Percentiles rank a stretch among this genome's conserved stretches.
Evolutionary conservation across 108 stramenopile species (phyloP).

Genomic region (Discostella pseudostelligera): DNA sequence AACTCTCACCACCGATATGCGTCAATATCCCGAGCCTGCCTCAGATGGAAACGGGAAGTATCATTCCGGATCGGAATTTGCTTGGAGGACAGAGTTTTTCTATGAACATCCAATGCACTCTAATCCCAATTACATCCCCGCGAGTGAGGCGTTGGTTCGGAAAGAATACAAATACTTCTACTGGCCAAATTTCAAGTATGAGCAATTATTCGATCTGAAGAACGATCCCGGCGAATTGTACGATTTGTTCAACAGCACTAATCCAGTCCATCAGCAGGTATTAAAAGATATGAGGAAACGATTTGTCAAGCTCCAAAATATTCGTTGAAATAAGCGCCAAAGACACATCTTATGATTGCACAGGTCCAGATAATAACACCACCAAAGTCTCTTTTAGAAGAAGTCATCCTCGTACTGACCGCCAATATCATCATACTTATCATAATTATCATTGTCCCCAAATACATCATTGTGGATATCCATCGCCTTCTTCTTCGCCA

Average conservation of each 20-base stretch:
- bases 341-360: too few species aligned
- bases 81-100: slow-evolving; percentile 79
- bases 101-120: slow-evolving; percentile 66
- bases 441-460: slow-evolving; percentile 85
- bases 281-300: slow-evolving; percentile 45
- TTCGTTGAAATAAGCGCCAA: not conserved
- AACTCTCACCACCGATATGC: slow-evolving; percentile 9
- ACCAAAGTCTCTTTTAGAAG: slow-evolving; percentile 57
- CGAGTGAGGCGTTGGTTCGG: slow-evolving; percentile 72
- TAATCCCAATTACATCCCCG: slow-evolving; percentile 60
- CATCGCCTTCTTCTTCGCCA: slow-evolving; percentile 73
- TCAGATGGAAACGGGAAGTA: slow-evolving; percentile 44
- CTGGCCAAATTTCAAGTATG: slow-evolving; percentile 78
- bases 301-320: slow-evolving; percentile 12
- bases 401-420: slow-evolving; percentile 85
- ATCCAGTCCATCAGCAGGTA: slow-evolving; percentile 33
- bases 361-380: not conserved
- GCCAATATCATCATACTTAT: slow-evolving; percentile 82
- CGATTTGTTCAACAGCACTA: slow-evolving; percentile 57
- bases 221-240: slow-evolving; percentile 78
- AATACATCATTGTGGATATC: slow-evolving; percentile 74
- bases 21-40: slow-evolving; percentile 31
- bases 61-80: slow-evolving; percentile 42
- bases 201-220: slow-evolving; percentile 74
- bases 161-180: slow-evolving; percentile 78